Base-by-base conservation (phyloP, 345 rosid genomes). In the Aquilaria malaccensis region DNA sequence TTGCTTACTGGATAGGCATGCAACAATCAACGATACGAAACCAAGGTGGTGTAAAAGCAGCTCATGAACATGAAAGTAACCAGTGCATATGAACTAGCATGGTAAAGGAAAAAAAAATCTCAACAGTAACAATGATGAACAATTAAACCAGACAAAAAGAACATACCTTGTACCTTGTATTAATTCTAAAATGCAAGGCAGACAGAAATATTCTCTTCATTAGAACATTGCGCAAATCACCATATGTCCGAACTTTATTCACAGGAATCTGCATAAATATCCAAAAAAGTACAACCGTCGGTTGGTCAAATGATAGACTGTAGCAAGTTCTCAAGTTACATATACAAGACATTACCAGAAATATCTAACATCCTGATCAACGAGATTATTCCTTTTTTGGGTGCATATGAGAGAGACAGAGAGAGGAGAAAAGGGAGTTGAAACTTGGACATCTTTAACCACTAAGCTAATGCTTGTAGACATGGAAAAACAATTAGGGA, bases 121-220 rank as follows among this genome's bases (percentile, higher is more conserved):
- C 22, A 22, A 22, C 22, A 22, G 22, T 22, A 22, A 22, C 0
- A 22, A 22, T 22, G 22, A 22, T 22, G 43, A 37, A 37, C 43
- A 37, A 37, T 37, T 37, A 37, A 5, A 37, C 7, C 5, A 37
- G 43, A 37, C 41, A 47, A 56, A 33, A 65, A 30, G 50, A 48
- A 56, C 74, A 72, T 9, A 93, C 98, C 98, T 95, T 91, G 81
- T 95, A 95, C 82, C 97, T 77, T 53, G 97, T 85, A 72, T 95
- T 95, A 64, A 95, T 95, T 66, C 97, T 89, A 72, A 95, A 95
- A 79, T 95, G 99, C 79, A 91, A 81, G 56, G 99, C 95, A 73
- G 99, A 95, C 10, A 95, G 78, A 77, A 95, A 95, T 83, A 95
- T 95, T 74, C 99, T 82, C 73, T 95, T 95, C 97, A 95, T 95